Base-by-base conservation (phyloP, 805 yeast species). In the Candida hungchunana region DNA sequence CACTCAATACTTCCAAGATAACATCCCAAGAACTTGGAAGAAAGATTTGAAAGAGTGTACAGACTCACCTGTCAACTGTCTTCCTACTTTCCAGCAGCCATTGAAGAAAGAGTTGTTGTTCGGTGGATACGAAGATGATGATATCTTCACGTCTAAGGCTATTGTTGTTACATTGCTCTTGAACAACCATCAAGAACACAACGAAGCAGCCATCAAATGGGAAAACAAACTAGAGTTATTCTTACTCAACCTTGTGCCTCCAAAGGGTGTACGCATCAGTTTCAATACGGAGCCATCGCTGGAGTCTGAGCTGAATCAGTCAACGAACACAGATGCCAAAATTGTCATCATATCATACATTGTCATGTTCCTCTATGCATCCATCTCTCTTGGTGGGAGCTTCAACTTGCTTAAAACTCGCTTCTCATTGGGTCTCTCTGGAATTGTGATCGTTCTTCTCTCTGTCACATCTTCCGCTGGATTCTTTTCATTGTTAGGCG, bases 41-140 rank as follows among this genome's bases (percentile, higher is more conserved):
- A 44, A 52, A 2, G 63, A 71, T 35, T 53, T 90, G 9, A 51
- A 65, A 35, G 53, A 60, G 4, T 90, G 98, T 55, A 70, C 93
- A 0, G 66, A 71, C 14, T 75, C 86, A 1, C 97, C 97, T 0
- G 97, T 90, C 2, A 80, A 75, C 44, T 90, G 98, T 55, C 63
- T 90, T 26, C 97, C 98, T 0, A 61, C 79, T 0, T 90, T 89
- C 59, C 95, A 87, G 52, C 97, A 88, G 55, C 97, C 97, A 0
- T 26, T 32, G 20, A 32, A 32, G 30, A 32, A 32, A 25, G 35
- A 32, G 30, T 25, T 32, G 14, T 14, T 32, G 15, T 85, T 90
- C 58, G 89, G 90, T 13, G 78, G 77, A 0, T 57, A 55, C 34
- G 55, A 61, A 5, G 66, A 62, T 19, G 68, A 63, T 5, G 68